Percentiles rank a stretch among this genome's conserved stretches.
Conservation (phyloP, 345 rosid genomes). For the Streptanthus diversifolius region DNA sequence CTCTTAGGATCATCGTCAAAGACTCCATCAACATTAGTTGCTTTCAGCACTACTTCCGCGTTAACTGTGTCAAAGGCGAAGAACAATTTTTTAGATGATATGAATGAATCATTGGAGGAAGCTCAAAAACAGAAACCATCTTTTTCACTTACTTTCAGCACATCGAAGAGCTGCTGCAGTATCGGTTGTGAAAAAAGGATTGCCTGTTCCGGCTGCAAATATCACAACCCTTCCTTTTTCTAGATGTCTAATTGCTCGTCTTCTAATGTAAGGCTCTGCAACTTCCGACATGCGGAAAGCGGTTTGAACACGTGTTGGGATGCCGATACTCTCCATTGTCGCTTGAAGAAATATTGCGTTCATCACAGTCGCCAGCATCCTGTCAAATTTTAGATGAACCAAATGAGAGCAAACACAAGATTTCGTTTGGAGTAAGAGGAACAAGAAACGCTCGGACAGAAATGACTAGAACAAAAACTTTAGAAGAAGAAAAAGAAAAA, state of each 20-base stretch:
- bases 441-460: neutral
- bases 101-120: neutral
- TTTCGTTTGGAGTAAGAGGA: neutral
- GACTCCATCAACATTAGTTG: slow-evolving; percentile 91
- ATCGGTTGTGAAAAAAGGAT: slow-evolving; percentile 95
- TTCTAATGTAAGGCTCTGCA: slow-evolving; percentile 90
- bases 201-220: slow-evolving; percentile 96
- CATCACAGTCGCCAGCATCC: slow-evolving; percentile 98
- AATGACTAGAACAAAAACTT: neutral
- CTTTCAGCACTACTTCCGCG: slow-evolving; percentile 90
- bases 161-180: slow-evolving; percentile 96
- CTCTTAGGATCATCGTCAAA: slow-evolving; percentile 77
- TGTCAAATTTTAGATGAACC: slow-evolving; percentile 26
- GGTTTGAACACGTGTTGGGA: slow-evolving; percentile 90
- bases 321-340: slow-evolving; percentile 95
- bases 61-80: slow-evolving; percentile 51
- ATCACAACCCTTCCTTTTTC: slow-evolving; percentile 98
- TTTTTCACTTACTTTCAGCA: slow-evolving; percentile 75
- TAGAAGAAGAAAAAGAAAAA: neutral
- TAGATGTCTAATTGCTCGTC: slow-evolving; percentile 84
- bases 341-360: slow-evolving; percentile 95
- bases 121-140: neutral
- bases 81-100: neutral
- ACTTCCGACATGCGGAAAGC: slow-evolving; percentile 97
- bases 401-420: slow-evolving; percentile 1